phyloP scores from a whole-genome alignment of 192 early-diverging fungal species.

The Mortierella hygrophila region DNA sequence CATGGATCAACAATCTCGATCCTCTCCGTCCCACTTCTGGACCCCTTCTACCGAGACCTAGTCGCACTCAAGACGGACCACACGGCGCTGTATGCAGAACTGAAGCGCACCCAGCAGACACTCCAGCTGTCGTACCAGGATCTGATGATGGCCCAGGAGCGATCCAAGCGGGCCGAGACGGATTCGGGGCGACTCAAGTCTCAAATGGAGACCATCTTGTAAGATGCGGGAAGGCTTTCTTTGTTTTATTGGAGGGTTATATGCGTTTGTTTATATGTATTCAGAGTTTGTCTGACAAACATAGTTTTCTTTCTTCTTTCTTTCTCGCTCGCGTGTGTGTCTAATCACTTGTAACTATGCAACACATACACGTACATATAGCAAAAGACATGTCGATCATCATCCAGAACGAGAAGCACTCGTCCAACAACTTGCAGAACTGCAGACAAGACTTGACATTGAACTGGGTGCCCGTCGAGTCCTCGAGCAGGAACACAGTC shows the following conservation, averaged over 20 bases:
- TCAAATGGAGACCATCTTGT: constrained; percentile 40
- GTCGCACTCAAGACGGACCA: constrained; percentile 30
- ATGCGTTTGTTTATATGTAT: no score
- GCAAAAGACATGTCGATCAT: constrained; percentile 48
- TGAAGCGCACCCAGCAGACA: constrained; percentile 38
- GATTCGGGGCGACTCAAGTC: constrained; percentile 14
- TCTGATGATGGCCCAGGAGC: constrained; percentile 27
- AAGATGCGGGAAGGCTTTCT: background rate
- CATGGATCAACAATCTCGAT: constrained; percentile 20
- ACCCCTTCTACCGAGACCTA: constrained; percentile 34
- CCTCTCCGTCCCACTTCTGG: constrained; percentile 32
- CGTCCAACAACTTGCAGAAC: constrained; percentile 27
- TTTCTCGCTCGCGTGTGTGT: background rate
- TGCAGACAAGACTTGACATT: constrained; percentile 19
- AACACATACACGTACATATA: background rate
- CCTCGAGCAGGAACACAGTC: constrained; percentile 32
- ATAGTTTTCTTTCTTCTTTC: background rate
- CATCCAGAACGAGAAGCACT: constrained; percentile 39
- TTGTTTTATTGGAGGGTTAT: background rate
- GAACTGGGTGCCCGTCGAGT: constrained; percentile 25
- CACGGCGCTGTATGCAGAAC: constrained; percentile 10
- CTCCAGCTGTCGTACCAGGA: constrained; percentile 39
- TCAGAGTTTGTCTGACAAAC: background rate
- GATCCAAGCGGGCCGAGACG: constrained; percentile 29
- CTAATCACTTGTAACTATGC: background rate